phyloP scores from a whole-genome alignment of 805 yeast genomes.

The Priceomyces fermenticarens region DNA sequence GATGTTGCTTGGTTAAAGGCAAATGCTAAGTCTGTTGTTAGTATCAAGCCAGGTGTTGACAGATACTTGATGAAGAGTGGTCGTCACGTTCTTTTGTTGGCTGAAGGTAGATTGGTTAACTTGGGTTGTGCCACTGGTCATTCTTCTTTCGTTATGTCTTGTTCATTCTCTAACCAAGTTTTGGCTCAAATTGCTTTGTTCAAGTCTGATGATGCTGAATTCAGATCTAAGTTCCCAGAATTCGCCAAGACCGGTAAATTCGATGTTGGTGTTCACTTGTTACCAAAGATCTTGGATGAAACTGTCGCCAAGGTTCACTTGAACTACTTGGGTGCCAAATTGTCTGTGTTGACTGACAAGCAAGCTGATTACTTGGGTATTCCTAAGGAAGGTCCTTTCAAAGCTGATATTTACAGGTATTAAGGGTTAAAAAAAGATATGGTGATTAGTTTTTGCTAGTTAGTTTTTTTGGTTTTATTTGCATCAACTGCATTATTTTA shows the following conservation, averaged over 20 bases:
- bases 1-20: slow-evolving; percentile 99
- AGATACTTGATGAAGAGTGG: slow-evolving; percentile 88
- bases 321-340: slow-evolving; percentile 87
- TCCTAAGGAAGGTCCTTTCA: slow-evolving; percentile 93
- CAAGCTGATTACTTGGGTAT: slow-evolving; percentile 95
- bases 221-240: slow-evolving; percentile 81
- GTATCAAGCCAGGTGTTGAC: slow-evolving; percentile 99
- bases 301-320: slow-evolving; percentile 97
- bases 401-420: slow-evolving; percentile 97
- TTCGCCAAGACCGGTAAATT: slow-evolving; percentile 91
- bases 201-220: slow-evolving; percentile 79
- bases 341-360: slow-evolving; percentile 67
- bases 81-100: slow-evolving; percentile 91
- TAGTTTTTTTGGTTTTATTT: slow-evolving; percentile 20
- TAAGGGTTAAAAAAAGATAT: slow-evolving; percentile 33
- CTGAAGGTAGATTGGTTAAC: slow-evolving; percentile 99
- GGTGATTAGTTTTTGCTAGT: slow-evolving; percentile 8
- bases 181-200: slow-evolving; percentile 96
- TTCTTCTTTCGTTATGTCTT: slow-evolving; percentile 98
- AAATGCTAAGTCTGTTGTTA: slow-evolving; percentile 88
- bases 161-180: slow-evolving; percentile 99
- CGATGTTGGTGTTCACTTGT: slow-evolving; percentile 86
- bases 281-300: slow-evolving; percentile 98
- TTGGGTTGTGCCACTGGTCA: slow-evolving; percentile 99
- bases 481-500: slow-evolving; percentile 45